Percentiles rank a stretch among this genome's conserved stretches.
phyloP scores from a whole-genome alignment of 2,329 filamentous ascomycete species.

The Aureobasidium uvarum region DNA sequence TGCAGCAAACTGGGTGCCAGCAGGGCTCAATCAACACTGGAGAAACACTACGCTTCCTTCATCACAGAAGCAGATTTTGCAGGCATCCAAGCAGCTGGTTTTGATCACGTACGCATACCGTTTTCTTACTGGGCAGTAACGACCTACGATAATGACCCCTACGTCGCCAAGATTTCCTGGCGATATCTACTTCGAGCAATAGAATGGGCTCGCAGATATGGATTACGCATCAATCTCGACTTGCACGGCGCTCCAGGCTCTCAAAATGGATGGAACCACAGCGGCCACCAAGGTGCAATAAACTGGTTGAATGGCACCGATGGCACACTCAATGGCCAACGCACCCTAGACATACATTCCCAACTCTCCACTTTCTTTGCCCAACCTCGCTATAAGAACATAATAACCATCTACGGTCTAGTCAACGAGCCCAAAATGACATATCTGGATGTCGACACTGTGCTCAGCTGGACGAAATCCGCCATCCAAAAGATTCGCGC shows the following conservation, averaged over 20 bases:
- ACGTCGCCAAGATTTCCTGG: slow-evolving; percentile 84
- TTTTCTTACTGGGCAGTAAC: slow-evolving; percentile 94
- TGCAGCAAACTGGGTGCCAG: slow-evolving; percentile 65
- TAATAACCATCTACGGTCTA: slow-evolving; percentile 89
- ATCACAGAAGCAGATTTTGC: slow-evolving; percentile 80
- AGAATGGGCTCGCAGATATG: slow-evolving; percentile 90
- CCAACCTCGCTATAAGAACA: slow-evolving; percentile 86
- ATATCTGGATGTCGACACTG: slow-evolving; percentile 60
- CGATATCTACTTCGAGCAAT: slow-evolving; percentile 89
- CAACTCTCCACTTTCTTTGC: slow-evolving; percentile 88
- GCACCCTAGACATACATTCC: slow-evolving; percentile 83
- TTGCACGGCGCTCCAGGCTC: slow-evolving; percentile 87
- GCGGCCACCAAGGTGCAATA: slow-evolving; percentile 75
- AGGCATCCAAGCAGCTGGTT: slow-evolving; percentile 79
- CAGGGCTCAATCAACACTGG: slow-evolving; percentile 65
- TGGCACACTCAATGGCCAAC: slow-evolving; percentile 72
- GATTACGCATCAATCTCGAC: slow-evolving; percentile 88
- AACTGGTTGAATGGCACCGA: slow-evolving; percentile 90
- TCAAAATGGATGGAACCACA: slow-evolving; percentile 98
- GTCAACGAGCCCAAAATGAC: slow-evolving; percentile 91
- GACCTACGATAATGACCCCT: slow-evolving; percentile 82
- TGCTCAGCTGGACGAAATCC: slow-evolving; percentile 75
- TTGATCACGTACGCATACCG: slow-evolving; percentile 96
- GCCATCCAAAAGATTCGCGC: slow-evolving; percentile 70
- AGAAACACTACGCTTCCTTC: slow-evolving; percentile 88